Evolutionary conservation across 441 rosid species (phyloP).

Genomic region (Capsella rubella): DNA sequence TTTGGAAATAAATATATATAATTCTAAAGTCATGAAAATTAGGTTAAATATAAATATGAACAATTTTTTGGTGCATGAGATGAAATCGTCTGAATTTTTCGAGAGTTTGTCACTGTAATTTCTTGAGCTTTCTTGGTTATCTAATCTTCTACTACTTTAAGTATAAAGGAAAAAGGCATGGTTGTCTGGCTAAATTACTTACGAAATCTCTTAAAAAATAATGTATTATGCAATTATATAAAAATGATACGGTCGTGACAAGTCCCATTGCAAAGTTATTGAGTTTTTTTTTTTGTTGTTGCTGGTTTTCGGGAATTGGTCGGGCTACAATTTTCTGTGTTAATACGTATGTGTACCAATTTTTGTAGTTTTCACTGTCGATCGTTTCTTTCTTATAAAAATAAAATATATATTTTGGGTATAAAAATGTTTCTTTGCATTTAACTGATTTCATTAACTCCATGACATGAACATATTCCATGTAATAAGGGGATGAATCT

Average conservation of each 20-base stretch:
- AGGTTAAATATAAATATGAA: slow-evolving; percentile 4
- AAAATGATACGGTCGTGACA: slow-evolving; percentile 42
- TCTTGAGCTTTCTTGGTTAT: slow-evolving; percentile 41
- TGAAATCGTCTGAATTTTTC: slow-evolving; percentile 14
- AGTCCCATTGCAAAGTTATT: slow-evolving; percentile 38
- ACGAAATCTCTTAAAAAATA: slow-evolving; percentile 7
- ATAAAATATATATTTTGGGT: not conserved
- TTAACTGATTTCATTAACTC: not conserved
- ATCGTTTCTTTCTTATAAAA: slow-evolving; percentile 3
- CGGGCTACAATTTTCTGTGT: slow-evolving; percentile 40
- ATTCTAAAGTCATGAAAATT: slow-evolving; percentile 2
- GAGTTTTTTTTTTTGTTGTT: slow-evolving; percentile 18
- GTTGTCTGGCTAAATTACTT: slow-evolving; percentile 37
- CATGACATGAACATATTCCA: not conserved
- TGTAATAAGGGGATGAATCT: slow-evolving; percentile 18
- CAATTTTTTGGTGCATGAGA: slow-evolving; percentile 2
- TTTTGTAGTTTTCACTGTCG: not conserved
- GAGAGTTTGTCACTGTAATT: slow-evolving; percentile 30
- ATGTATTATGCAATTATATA: slow-evolving; percentile 37
- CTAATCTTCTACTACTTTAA: slow-evolving; percentile 40
- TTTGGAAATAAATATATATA: slow-evolving; percentile 2
- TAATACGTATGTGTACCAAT: slow-evolving; percentile 7
- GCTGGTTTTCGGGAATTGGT: slow-evolving; percentile 45
- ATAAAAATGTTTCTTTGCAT: slow-evolving; percentile 7
- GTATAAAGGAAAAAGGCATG: slow-evolving; percentile 43